A percentile compares a stretch with the other conserved stretches of the same genome.
phyloP scores from a whole-genome alignment of 306 rosid genomes.

The Geum urbanum region DNA sequence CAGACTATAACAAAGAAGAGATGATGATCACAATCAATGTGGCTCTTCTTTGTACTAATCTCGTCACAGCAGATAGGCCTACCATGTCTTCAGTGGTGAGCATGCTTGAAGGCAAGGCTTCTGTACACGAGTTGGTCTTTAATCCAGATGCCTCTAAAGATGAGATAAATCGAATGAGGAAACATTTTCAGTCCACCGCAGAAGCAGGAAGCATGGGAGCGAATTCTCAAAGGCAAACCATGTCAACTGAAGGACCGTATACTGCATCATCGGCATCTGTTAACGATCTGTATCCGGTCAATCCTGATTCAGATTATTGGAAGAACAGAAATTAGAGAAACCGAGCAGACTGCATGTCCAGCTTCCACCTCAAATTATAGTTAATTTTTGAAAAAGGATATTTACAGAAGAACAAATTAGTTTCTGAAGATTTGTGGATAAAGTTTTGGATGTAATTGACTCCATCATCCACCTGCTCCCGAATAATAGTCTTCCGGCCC shows the following conservation, averaged over 20 bases:
- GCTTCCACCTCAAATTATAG: not conserved
- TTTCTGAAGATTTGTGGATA: no score
- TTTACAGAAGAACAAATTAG: not conserved
- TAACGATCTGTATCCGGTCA: constrained; percentile 31
- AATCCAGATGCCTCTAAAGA: constrained; percentile 4
- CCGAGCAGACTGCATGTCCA: not conserved
- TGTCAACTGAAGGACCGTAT: constrained; percentile 20
- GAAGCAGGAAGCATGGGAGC: not conserved
- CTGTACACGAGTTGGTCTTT: constrained; percentile 17
- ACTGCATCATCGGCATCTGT: constrained; percentile 27
- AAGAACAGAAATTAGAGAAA: constrained; percentile 13
- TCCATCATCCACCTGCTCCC: no score
- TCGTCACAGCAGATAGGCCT: constrained; percentile 32
- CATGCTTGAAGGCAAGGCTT: constrained; percentile 39
- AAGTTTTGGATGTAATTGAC: no score
- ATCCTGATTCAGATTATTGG: constrained; percentile 19
- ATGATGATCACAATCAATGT: constrained; percentile 27
- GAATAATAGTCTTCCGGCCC: no score
- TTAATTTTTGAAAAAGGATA: not conserved
- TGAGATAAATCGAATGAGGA: constrained; percentile 25
- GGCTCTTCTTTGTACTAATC: constrained; percentile 37
- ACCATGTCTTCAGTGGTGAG: constrained; percentile 43
- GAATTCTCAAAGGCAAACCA: constrained; percentile 9
- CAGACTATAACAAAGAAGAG: constrained; percentile 26
- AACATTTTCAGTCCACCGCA: constrained; percentile 13